Evolutionary conservation across 2,329 filamentous ascomycete species (phyloP), one percentile per base, ranked within the genome.

Genomic region (Phyllosticta capitalensis): DNA sequence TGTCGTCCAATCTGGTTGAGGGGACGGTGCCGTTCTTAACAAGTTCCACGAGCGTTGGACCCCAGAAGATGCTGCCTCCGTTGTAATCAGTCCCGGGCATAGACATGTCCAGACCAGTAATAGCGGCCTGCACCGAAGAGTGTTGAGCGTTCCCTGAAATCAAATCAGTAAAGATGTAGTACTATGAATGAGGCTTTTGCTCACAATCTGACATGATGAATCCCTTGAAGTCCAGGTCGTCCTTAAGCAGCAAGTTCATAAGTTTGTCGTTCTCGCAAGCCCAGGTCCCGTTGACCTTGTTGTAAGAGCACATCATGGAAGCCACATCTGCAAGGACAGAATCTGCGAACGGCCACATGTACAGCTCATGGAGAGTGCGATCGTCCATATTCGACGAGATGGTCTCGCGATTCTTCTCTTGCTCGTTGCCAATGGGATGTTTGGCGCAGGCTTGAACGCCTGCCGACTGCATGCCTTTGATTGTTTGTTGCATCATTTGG

Each of bases 331-430:
- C 82, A 10, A 71, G 75, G 2, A 88, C 71, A 0, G 81, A 80
- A 60, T 87, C 82, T 62, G 82, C 79, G 61, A 87, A 88, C 0
- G 85, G 84, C 79, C 83, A 87, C 1, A 84, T 75, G 59, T 88
- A 88, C 17, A 81, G 75, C 68, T 88, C 85, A 63, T 86, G 83
- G 60, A 87, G 75, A 0, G 83, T 84, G 64, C 80, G 79, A 66
- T 88, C 85, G 61, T 87, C 83, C 5, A 87, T 74, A 64, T 87
- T 87, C 33, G 83, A 76, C 0, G 81, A 85, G 10, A 81, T 70
- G 9, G 83, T 79, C 64, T 84, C 80, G 49, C 66, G 71, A 64
- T 69, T 68, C 56, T 65, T 81, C 61, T 86, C 83, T 68, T 86
- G 84, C 66, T 86, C 84, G 59, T 86, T 84, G 17, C 73, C 80